Base-by-base conservation (phyloP, 148 eudicot genomes). In the Rhododendron ovatum region DNA sequence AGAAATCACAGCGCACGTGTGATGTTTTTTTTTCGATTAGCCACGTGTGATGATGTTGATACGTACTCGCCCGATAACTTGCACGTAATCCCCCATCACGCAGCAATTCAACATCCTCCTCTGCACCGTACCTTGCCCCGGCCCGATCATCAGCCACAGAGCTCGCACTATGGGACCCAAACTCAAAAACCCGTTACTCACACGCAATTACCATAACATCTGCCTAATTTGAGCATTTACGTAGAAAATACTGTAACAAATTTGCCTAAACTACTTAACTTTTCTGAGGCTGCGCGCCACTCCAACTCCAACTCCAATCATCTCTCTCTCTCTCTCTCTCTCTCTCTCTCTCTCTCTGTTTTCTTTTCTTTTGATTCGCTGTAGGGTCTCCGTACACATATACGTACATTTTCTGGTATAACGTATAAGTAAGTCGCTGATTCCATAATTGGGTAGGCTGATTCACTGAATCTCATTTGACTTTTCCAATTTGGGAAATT, bases 371-470 rank as follows among this genome's bases (percentile, higher is more conserved):
- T 39, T 41, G 80, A 43, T 43, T 77, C n/a, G 80, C 50, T 18
- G 53, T 8, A 3, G 81, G 41, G 39, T 50, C 37, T 50, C 37
- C 30, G 10, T 37, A 51, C 22, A 55, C 61, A 55, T 55, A 55
- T 55, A 55, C 55, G 55, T 11, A 50, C 55, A 12, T 50, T 41
- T 5, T 50, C 55, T 50, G 13, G 55, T 50, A 50, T 50, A 50
- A 50, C 3, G 55, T 50, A 50, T 50, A 50, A 50, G 55, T 50
- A 55, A 63, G 71, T 63, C 30, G 71, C 11, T 47, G 39, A 71
- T 61, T 83, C 84, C 69, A 14, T 41, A 83, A 65, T 83, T 65
- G 77, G 84, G 55, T 65, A 14, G 2, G 18, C 13, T 83, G 37
- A 57, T 82, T 82, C 50, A 45, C 12, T 33, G 22, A 50, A 50